Evolutionary conservation across 2,329 filamentous ascomycete genomes (phyloP).

Genomic region (Knufia petricola): DNA sequence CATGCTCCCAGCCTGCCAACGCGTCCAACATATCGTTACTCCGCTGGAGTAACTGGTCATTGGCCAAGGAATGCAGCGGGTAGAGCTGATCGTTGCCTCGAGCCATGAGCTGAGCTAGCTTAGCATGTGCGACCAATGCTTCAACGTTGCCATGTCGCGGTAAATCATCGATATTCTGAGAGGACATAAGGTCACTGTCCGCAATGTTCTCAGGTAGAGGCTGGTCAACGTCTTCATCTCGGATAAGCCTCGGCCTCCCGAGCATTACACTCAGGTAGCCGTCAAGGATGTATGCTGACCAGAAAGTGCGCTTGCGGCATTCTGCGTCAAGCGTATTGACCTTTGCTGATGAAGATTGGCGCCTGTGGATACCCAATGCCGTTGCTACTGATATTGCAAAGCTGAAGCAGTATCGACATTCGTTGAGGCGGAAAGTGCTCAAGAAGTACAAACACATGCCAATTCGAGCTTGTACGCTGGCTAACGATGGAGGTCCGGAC

Average conservation of each 20-base stretch:
- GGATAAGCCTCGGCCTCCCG: constrained; percentile 50
- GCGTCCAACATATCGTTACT: constrained; percentile 19
- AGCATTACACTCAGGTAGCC: constrained; percentile 56
- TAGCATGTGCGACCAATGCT: constrained; percentile 20
- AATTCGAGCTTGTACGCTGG: constrained; percentile 45
- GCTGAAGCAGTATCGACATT: constrained; percentile 47
- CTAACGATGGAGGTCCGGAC: constrained; percentile 39
- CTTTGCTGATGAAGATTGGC: constrained; percentile 21
- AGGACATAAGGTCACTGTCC: constrained; percentile 46
- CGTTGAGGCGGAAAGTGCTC: constrained; percentile 45
- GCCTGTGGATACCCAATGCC: constrained; percentile 33
- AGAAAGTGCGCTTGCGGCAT: constrained; percentile 50
- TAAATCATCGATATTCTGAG: constrained; percentile 29
- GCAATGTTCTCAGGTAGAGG: constrained; percentile 47
- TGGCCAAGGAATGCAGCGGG: constrained; percentile 19
- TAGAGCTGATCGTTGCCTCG: constrained; percentile 23
- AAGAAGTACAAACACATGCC: constrained; percentile 47
- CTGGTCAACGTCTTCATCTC: constrained; percentile 56
- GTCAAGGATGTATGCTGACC: constrained; percentile 54
- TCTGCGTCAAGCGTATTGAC: constrained; percentile 36
- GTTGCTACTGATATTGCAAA: constrained; percentile 35
- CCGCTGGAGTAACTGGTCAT: constrained; percentile 19
- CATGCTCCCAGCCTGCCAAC: constrained; percentile 20
- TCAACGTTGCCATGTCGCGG: constrained; percentile 24
- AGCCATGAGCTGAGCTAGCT: constrained; percentile 23